phyloP scores from a whole-genome alignment of 2,329 filamentous ascomycete genomes.

The Neurospora sp. region DNA sequence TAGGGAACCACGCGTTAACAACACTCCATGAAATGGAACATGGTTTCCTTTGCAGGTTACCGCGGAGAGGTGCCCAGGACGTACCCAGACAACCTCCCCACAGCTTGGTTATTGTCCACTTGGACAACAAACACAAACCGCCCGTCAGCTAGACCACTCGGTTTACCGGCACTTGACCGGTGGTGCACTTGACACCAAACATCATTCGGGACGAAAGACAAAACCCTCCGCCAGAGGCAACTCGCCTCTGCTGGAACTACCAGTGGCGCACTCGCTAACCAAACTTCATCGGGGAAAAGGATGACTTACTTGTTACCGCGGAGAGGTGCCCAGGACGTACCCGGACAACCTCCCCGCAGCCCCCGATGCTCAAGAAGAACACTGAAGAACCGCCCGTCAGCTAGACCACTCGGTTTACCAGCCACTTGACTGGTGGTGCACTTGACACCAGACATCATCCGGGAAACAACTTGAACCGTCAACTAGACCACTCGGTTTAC shows the following conservation, averaged over 20 bases:
- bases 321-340: not conserved
- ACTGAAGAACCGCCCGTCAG: not conserved
- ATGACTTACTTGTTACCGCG: no score
- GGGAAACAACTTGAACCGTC: not conserved
- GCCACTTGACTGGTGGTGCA: not conserved
- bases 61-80: conserved; percentile 1
- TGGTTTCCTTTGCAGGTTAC: not conserved
- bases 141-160: not conserved
- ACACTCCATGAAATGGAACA: conserved; percentile 2
- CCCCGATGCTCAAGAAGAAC: not conserved
- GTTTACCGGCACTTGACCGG: not conserved
- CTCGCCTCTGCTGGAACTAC: not conserved
- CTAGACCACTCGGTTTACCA: not conserved
- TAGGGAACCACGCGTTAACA: conserved; percentile 1
- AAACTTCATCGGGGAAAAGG: not conserved
- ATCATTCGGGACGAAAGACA: not conserved
- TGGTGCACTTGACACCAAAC: not conserved
- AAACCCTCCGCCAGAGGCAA: not conserved
- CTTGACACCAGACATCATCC: not conserved
- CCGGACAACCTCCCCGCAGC: not conserved
- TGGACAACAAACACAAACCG: not conserved
- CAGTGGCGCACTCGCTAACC: not conserved
- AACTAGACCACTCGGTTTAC: not conserved
- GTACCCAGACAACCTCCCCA: not conserved
- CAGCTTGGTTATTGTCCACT: not conserved